phyloP scores from a whole-genome alignment of 495 filamentous ascomycete genomes.

The Tricharina praecox region DNA sequence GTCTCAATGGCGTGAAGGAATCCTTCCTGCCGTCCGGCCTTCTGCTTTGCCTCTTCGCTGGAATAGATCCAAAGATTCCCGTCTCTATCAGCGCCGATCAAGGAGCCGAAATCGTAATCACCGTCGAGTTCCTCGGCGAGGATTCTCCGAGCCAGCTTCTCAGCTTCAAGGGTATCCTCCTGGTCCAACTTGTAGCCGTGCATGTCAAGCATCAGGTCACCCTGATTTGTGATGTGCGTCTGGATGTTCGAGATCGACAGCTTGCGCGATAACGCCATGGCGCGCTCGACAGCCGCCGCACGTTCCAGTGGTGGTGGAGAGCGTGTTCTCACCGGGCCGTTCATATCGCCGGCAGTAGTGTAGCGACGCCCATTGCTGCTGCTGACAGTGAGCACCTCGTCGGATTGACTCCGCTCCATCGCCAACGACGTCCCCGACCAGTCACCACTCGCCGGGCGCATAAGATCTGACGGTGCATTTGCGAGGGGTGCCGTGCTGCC shows the following conservation, averaged over 20 bases:
- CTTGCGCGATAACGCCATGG: constrained; percentile 71
- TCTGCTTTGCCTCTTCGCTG: constrained; percentile 86
- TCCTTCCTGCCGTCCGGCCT: constrained; percentile 39
- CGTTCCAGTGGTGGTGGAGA: constrained; percentile 47
- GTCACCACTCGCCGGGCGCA: constrained; percentile 26
- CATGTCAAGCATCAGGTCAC: constrained; percentile 98
- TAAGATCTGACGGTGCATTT: constrained; percentile 40
- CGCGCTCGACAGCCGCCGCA: constrained; percentile 63
- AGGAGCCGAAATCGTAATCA: constrained; percentile 83
- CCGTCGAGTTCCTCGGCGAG: constrained; percentile 88
- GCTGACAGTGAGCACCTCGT: constrained; percentile 30
- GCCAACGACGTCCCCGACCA: constrained; percentile 28
- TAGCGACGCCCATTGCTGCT: constrained; percentile 23
- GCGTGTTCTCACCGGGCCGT: constrained; percentile 20
- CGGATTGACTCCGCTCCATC: constrained; percentile 39
- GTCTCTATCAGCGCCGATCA: constrained; percentile 86
- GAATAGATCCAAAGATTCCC: constrained; percentile 98
- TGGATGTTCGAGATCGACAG: constrained; percentile 75
- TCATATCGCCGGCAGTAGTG: constrained; percentile 23
- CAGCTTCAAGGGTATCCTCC: constrained; percentile 76
- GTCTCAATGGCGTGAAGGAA: constrained; percentile 36
- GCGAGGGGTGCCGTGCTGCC: constrained; percentile 43
- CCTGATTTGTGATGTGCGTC: constrained; percentile 73
- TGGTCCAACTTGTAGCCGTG: constrained; percentile 86
- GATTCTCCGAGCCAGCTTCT: constrained; percentile 86